Evolutionary conservation across 2,329 filamentous ascomycete species (phyloP).

Genomic region (Cercospora sp.): DNA sequence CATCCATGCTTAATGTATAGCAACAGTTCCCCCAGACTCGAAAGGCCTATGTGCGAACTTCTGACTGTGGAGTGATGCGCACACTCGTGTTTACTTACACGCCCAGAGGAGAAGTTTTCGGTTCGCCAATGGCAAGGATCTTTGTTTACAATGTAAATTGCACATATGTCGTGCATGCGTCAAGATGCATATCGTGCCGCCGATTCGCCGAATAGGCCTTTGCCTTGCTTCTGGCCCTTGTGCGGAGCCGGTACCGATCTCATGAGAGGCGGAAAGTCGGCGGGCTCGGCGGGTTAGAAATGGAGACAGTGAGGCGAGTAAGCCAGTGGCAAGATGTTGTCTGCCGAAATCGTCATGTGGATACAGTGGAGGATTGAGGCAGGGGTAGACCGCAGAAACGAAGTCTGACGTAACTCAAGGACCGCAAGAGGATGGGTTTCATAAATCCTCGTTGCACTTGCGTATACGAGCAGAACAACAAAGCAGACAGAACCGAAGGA

Average conservation of each 20-base stretch:
- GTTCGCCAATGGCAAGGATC: background rate
- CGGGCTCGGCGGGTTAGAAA: background rate
- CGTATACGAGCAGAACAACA: background rate
- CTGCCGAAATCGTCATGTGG: conserved; percentile 14
- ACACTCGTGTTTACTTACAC: background rate
- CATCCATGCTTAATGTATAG: conserved; percentile 7
- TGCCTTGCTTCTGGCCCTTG: conserved; percentile 1
- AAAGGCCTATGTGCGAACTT: background rate
- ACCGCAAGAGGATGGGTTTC: conserved; percentile 5
- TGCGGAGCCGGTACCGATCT: conserved; percentile 1
- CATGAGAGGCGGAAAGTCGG: background rate
- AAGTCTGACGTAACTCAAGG: conserved; percentile 12
- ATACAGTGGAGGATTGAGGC: background rate
- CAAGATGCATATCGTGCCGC: conserved; percentile 5
- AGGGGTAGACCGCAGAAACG: conserved; percentile 2
- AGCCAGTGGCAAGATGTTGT: conserved; percentile 3
- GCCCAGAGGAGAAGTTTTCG: conserved; percentile 2
- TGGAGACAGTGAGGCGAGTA: conserved; percentile 5
- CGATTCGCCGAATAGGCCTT: conserved; percentile 3
- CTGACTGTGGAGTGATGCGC: conserved; percentile 5
- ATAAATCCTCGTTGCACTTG: background rate
- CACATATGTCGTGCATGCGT: conserved; percentile 10
- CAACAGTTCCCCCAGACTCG: background rate
- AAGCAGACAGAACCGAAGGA: background rate
- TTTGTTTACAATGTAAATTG: conserved; percentile 8